phyloP scores from a whole-genome alignment of 2,329 filamentous ascomycete genomes.

The Aspergillus melleus region DNA sequence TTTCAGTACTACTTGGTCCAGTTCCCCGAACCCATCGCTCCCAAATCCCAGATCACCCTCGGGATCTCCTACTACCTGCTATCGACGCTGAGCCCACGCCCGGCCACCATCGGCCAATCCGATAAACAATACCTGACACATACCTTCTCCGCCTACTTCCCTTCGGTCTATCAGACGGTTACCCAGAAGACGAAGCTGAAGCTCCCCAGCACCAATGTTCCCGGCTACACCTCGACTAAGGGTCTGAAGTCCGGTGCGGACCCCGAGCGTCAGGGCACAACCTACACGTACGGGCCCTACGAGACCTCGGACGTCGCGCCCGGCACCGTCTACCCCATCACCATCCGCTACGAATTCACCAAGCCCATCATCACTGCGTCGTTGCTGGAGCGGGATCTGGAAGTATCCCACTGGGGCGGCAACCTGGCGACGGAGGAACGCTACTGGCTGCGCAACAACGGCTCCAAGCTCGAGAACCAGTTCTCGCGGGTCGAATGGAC shows the following conservation, averaged over 20 bases:
- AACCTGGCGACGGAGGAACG: conserved; percentile 94
- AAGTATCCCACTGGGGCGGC: conserved; percentile 97
- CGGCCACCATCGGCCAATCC: conserved; percentile 76
- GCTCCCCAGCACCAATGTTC: conserved; percentile 72
- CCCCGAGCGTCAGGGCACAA: conserved; percentile 79
- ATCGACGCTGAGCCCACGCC: conserved; percentile 75
- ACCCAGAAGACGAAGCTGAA: conserved; percentile 99
- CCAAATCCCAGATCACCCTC: conserved; percentile 78
- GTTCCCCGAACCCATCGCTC: conserved; percentile 72
- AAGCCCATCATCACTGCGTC: conserved; percentile 82
- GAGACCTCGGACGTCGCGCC: conserved; percentile 68
- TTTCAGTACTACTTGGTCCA: conserved; percentile 82
- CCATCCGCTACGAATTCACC: conserved; percentile 91
- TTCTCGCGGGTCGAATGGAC: conserved; percentile 79
- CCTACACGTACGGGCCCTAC: conserved; percentile 89
- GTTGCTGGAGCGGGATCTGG: conserved; percentile 82
- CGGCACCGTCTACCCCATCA: conserved; percentile 69
- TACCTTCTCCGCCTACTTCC: conserved; percentile 80
- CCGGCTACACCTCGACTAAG: conserved; percentile 78
- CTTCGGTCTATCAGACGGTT: conserved; percentile 77
- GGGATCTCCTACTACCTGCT: conserved; percentile 83
- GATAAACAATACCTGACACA: conserved; percentile 86
- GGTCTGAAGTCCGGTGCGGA: conserved; percentile 61
- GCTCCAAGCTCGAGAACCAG: conserved; percentile 70
- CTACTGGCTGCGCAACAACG: conserved; percentile 84